Conservation (phyloP, 2,329 filamentous ascomycete genomes). For the Botryotinia globosa region DNA sequence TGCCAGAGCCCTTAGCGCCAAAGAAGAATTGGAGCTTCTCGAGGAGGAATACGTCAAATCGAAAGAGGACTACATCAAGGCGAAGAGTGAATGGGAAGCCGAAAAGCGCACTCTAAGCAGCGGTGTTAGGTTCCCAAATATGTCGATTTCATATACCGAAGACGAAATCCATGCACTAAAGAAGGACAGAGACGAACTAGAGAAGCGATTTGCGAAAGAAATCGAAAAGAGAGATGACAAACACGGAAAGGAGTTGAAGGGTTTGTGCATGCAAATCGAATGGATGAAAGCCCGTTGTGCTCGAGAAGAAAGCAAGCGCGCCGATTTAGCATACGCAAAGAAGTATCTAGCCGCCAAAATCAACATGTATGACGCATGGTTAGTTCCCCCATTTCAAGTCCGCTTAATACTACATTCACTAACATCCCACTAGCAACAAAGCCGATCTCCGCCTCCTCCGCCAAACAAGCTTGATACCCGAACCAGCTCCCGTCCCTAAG, state of each 20-base stretch:
- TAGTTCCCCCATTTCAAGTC: slow-evolving; percentile 45
- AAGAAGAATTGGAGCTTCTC: slow-evolving; percentile 32
- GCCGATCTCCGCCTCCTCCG: slow-evolving; percentile 83
- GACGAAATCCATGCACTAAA: slow-evolving; percentile 42
- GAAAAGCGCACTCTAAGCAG: slow-evolving; percentile 44
- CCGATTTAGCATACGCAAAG: slow-evolving; percentile 83
- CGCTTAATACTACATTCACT: slow-evolving; percentile 22
- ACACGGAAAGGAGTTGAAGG: slow-evolving; percentile 74
- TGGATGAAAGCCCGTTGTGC: slow-evolving; percentile 81
- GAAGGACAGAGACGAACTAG: slow-evolving; percentile 41
- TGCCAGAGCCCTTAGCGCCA: slow-evolving; percentile 27
- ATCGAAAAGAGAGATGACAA: slow-evolving; percentile 52
- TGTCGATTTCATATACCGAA: slow-evolving; percentile 40
- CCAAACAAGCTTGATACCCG: slow-evolving; percentile 66
- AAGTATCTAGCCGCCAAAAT: slow-evolving; percentile 75
- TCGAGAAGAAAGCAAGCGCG: slow-evolving; percentile 76
- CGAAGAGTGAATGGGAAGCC: slow-evolving; percentile 46
- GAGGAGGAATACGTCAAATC: slow-evolving; percentile 42
- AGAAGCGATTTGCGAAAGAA: slow-evolving; percentile 49
- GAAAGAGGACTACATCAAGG: slow-evolving; percentile 20
- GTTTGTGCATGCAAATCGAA: slow-evolving; percentile 83
- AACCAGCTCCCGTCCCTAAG: slow-evolving; percentile 10
- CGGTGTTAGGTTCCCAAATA: slow-evolving; percentile 43
- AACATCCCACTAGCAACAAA: slow-evolving; percentile 67
- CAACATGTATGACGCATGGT: slow-evolving; percentile 87